A percentile compares a stretch with the other conserved stretches of the same genome.
Conservation (phyloP, 192 early-diverging fungal genomes). For the Backusella morwellensis region DNA sequence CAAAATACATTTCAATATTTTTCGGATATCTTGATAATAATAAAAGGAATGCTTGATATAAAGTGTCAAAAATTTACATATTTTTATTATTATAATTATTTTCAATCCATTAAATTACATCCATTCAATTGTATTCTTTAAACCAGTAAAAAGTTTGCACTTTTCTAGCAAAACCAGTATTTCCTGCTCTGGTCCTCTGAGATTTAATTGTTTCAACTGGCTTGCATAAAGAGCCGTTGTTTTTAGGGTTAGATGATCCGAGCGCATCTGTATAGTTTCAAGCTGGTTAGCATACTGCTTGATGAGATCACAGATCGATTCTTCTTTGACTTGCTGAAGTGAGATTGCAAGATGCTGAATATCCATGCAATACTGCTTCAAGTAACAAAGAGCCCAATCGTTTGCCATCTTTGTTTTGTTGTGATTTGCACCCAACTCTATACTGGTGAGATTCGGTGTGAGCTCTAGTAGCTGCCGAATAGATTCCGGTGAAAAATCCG, state of each 20-base stretch:
- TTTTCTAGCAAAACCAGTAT: neutral
- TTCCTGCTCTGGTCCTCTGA: neutral
- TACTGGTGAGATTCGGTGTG: neutral
- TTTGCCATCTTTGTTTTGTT: neutral
- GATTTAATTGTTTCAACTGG: neutral
- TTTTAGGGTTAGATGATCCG: neutral
- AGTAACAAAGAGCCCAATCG: neutral
- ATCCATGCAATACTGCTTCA: neutral
- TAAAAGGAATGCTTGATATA: neutral
- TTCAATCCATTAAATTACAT: neutral
- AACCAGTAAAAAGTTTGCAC: neutral
- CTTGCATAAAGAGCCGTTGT: slow-evolving; percentile 6
- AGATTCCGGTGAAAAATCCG: slow-evolving; percentile 6
- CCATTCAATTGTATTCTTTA: neutral
- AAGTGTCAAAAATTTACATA: neutral
- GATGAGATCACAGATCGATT: slow-evolving; percentile 4
- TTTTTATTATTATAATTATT: neutral
- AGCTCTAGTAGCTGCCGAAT: neutral
- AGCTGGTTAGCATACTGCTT: slow-evolving; percentile 1
- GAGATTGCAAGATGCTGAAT: slow-evolving; percentile 10
- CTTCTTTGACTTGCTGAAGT: slow-evolving; percentile 12
- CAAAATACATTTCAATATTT: neutral
- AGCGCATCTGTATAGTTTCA: neutral
- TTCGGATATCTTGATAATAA: neutral
- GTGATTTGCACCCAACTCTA: slow-evolving; percentile 18